Conservation (phyloP, 1,139 yeast species). For the Pichia sp. region DNA sequence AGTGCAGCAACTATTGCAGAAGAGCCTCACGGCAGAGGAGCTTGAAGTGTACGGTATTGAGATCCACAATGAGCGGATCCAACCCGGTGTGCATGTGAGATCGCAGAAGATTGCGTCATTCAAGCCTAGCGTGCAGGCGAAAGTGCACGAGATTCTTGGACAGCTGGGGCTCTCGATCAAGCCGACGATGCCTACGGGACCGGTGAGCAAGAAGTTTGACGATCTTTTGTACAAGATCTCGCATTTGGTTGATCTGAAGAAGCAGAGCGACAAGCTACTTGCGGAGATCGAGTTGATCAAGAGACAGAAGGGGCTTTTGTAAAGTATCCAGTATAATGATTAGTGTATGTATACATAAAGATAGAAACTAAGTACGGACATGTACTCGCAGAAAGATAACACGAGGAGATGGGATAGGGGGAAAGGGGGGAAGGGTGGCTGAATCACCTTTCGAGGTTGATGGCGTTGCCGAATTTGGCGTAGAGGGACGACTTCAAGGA, state of each 20-base stretch:
- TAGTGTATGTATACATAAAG: not conserved
- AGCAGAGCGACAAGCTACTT: conserved; percentile 81
- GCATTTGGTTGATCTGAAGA: conserved; percentile 75
- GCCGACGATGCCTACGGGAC: conserved; percentile 87
- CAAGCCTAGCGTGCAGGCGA: conserved; percentile 71
- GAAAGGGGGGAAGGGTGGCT: not conserved
- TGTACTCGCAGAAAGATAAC: conserved; percentile 4
- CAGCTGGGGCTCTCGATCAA: conserved; percentile 77
- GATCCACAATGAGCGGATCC: conserved; percentile 73
- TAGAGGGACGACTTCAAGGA: conserved; percentile 70
- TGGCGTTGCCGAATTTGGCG: conserved; percentile 85
- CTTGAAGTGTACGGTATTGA: conserved; percentile 83
- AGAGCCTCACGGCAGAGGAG: conserved; percentile 68
- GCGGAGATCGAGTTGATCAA: conserved; percentile 67
- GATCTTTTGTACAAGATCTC: conserved; percentile 68
- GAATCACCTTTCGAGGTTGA: conserved; percentile 66
- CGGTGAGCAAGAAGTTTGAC: conserved; percentile 76
- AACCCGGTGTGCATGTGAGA: conserved; percentile 75
- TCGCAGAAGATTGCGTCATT: conserved; percentile 60
- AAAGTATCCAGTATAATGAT: not conserved
- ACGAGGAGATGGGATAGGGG: not conserved
- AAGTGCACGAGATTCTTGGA: conserved; percentile 65
- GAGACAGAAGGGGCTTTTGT: conserved; percentile 30
- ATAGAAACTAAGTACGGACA: not conserved
- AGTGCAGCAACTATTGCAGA: conserved; percentile 35